A percentile compares a stretch with the other conserved stretches of the same genome.
Evolutionary conservation across 2,329 filamentous ascomycete species (phyloP).

Genomic region (Aspergillus sojae): DNA sequence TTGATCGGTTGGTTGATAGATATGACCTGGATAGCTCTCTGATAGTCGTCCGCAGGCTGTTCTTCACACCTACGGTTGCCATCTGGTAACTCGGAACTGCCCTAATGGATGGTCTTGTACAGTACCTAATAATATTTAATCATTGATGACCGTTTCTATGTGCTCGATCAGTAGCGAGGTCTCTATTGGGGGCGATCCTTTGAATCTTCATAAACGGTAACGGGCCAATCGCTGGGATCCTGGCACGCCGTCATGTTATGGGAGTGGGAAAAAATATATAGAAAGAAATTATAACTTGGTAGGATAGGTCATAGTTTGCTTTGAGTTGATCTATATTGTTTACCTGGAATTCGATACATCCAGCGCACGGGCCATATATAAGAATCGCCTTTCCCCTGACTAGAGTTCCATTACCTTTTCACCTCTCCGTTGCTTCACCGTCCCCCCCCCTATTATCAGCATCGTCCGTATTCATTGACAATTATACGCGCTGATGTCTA

Average conservation of each 20-base stretch:
- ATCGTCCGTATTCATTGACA: background rate
- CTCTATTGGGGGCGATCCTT: too few relatives aligned
- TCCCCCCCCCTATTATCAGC: background rate
- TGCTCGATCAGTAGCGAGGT: background rate
- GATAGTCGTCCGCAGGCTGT: background rate
- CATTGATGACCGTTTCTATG: background rate
- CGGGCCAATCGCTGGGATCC: too few relatives aligned
- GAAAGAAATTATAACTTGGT: too few relatives aligned
- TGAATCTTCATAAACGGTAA: too few relatives aligned
- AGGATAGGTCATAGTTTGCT: background rate
- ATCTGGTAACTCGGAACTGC: background rate
- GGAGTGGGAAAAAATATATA: too few relatives aligned
- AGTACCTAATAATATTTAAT: slow-evolving; percentile 5
- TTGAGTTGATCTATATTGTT: background rate
- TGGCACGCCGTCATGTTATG: too few relatives aligned
- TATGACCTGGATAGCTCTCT: slow-evolving; percentile 1
- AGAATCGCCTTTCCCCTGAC: background rate
- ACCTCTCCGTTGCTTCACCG: background rate
- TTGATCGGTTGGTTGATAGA: slow-evolving; percentile 2
- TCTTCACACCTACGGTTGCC: background rate
- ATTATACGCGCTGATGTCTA: background rate
- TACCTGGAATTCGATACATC: background rate
- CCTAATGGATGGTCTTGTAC: background rate
- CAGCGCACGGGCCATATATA: background rate
- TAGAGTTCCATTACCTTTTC: background rate